A percentile compares a stretch with the other conserved stretches of the same genome.
phyloP scores from a whole-genome alignment of 108 stramenopile species.

The Nitzschia sp. region DNA sequence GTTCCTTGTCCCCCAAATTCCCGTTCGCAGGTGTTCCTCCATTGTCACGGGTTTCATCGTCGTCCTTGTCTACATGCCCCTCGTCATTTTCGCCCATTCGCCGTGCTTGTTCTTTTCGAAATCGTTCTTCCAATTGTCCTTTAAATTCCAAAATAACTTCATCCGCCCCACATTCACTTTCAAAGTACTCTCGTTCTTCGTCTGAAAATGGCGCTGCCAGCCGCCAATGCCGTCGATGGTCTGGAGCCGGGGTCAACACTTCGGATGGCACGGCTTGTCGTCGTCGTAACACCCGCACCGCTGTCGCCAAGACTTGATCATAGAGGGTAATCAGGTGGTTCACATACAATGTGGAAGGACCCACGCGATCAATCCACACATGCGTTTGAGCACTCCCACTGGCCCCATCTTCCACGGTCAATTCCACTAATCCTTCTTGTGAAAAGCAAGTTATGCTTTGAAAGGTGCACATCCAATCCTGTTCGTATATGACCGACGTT shows the following conservation, averaged over 20 bases:
- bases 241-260: neutral
- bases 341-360: constrained; percentile 21
- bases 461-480: constrained; percentile 26
- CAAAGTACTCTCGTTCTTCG: constrained; percentile 8
- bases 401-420: neutral
- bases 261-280: neutral
- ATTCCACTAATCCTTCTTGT: constrained; percentile 5
- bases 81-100: too few relatives aligned
- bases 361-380: constrained; percentile 25
- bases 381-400: constrained; percentile 11
- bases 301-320: constrained; percentile 16
- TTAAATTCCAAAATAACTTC: neutral
- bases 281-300: neutral
- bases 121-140: neutral
- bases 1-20: neutral
- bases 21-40: neutral
- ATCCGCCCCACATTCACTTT: constrained; percentile 7
- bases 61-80: neutral
- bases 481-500: constrained; percentile 19
- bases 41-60: neutral
- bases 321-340: constrained; percentile 13
- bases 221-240: neutral
- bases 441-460: constrained; percentile 29
- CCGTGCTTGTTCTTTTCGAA: neutral
- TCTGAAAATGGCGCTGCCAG: constrained; percentile 24